These are phyloP conservation scores for Trichosporon faecale DNA, from an alignment of 1,284 basidiomycete genomes.

Conservation along the genomic window DNA sequence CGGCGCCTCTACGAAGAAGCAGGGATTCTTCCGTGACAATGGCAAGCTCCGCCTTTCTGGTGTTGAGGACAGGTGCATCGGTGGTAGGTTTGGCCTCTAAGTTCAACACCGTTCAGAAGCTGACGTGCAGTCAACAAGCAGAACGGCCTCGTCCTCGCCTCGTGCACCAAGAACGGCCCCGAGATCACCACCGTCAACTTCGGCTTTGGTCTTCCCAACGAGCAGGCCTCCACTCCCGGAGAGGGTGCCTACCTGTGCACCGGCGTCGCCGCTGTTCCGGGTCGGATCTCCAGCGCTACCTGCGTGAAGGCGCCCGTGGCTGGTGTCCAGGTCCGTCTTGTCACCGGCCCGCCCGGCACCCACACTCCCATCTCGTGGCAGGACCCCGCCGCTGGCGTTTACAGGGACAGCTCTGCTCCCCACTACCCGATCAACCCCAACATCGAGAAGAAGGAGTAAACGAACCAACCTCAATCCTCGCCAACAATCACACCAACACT, in stretches of 20 bases:
- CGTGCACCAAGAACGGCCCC: slow-evolving; percentile 1
- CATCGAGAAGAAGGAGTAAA: background rate
- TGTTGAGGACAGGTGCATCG: slow-evolving; percentile 1
- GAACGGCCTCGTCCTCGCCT: background rate
- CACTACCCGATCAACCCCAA: background rate
- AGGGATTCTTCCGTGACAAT: background rate
- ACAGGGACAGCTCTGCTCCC: background rate
- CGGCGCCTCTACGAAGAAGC: background rate
- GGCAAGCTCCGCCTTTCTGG: background rate
- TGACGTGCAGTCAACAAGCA: background rate
- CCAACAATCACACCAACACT: background rate
- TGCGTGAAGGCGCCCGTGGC: background rate
- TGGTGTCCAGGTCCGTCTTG: background rate
- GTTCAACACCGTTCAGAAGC: background rate
- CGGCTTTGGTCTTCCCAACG: background rate
- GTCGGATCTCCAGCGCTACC: background rate
- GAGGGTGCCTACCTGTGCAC: background rate
- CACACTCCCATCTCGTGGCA: slow-evolving; percentile 5
- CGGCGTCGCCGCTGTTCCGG: background rate
- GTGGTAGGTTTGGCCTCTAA: background rate
- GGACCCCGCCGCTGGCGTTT: background rate
- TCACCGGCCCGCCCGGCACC: background rate
- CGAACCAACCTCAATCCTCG: background rate
- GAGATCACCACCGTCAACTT: background rate
- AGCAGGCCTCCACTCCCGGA: background rate